Evolutionary conservation across 805 yeast species (phyloP).

Genomic region (Nakazawaea wyomingensis): DNA sequence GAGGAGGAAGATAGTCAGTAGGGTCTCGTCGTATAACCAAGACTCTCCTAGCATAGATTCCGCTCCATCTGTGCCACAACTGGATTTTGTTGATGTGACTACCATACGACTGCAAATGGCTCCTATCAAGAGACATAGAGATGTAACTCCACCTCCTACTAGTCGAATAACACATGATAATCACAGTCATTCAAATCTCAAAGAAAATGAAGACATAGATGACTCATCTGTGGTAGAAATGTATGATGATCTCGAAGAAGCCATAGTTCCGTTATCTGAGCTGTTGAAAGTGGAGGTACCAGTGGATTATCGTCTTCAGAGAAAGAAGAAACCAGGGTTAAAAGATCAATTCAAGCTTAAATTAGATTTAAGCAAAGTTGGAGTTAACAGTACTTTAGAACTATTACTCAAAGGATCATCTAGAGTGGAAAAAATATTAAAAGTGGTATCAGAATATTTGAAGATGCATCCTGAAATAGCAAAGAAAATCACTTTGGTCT

Average conservation of each 20-base stretch:
- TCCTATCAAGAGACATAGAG: not conserved
- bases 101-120: too few species aligned
- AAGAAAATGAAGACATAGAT: too few species aligned
- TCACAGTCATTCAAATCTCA: too few species aligned
- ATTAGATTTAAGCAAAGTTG: not conserved
- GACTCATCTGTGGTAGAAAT: not conserved
- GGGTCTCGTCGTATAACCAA: too few species aligned
- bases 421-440: constrained; percentile 2
- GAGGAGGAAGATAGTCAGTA: constrained; percentile 1
- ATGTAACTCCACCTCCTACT: constrained; percentile 10
- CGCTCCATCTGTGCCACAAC: constrained; percentile 5
- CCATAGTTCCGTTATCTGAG: not conserved
- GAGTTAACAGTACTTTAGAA: not conserved
- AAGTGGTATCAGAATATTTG: not conserved
- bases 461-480: not conserved
- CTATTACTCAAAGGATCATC: constrained; percentile 6
- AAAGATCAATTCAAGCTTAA: constrained; percentile 10
- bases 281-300: not conserved
- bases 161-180: too few species aligned
- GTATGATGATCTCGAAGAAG: not conserved
- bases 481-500: constrained; percentile 1
- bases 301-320: not conserved
- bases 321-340: constrained; percentile 2
- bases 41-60: too few species aligned
- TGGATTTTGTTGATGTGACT: not conserved